Percentiles rank a stretch among this genome's conserved stretches.
These are phyloP conservation scores for Zopfia rhizophila DNA, from an alignment of 2,329 filamentous ascomycete species.

Conservation along the genomic window DNA sequence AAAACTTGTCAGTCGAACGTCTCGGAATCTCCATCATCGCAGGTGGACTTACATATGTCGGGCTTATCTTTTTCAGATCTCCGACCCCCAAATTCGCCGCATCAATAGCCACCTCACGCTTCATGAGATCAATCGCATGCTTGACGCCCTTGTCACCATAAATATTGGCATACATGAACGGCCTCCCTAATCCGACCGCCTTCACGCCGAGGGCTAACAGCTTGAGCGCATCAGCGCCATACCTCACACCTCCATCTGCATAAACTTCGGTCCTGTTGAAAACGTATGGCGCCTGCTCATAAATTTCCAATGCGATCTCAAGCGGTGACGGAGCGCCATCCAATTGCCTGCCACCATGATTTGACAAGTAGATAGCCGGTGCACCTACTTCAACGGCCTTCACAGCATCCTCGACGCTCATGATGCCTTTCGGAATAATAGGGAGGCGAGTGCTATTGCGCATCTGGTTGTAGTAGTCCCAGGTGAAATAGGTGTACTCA, in stretches of 20 bases:
- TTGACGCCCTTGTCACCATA: constrained; percentile 72
- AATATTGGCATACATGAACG: constrained; percentile 63
- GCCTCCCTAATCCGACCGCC: constrained; percentile 59
- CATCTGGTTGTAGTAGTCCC: constrained; percentile 48
- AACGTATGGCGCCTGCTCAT: constrained; percentile 61
- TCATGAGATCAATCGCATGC: constrained; percentile 62
- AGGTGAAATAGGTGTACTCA: constrained; percentile 43
- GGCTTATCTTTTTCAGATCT: constrained; percentile 41
- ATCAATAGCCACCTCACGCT: constrained; percentile 59
- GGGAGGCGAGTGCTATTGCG: constrained; percentile 50
- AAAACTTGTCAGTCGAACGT: no score
- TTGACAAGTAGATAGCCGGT: constrained; percentile 54
- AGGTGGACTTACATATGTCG: constrained; percentile 34
- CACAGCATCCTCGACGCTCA: constrained; percentile 53
- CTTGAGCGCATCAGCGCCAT: constrained; percentile 52
- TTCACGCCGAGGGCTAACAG: constrained; percentile 51
- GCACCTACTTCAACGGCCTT: constrained; percentile 48
- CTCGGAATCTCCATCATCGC: no score
- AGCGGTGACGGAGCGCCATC: constrained; percentile 71
- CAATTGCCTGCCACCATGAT: constrained; percentile 54
- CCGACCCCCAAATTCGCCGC: constrained; percentile 46
- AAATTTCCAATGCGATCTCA: constrained; percentile 80
- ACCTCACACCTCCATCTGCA: constrained; percentile 54
- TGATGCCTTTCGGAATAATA: constrained; percentile 54
- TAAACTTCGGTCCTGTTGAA: constrained; percentile 54